Percentiles rank a stretch among this genome's conserved stretches.
Conservation (phyloP, 805 yeast genomes). For the Cephaloascus fragrans region DNA sequence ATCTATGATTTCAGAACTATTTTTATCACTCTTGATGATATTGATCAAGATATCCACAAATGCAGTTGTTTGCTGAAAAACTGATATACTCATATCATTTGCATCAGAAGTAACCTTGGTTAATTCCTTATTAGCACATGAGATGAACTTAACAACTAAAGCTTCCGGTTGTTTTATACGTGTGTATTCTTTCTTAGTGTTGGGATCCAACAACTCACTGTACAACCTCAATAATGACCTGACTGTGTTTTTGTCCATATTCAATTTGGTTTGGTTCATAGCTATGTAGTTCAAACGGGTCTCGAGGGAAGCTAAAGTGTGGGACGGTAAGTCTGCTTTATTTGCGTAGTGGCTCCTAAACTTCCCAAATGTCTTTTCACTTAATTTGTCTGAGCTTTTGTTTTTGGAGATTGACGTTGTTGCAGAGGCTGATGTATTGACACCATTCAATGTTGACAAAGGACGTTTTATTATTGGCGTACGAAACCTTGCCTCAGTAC, state of each 20-base stretch:
- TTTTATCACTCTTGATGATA: slow-evolving; percentile 25
- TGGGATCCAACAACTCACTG: slow-evolving; percentile 46
- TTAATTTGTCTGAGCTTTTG: neutral
- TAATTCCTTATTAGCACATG: slow-evolving; percentile 42
- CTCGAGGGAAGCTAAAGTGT: slow-evolving; percentile 22
- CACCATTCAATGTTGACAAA: neutral
- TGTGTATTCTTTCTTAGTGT: slow-evolving; percentile 12
- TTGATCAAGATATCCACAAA: slow-evolving; percentile 27
- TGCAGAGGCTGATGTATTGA: neutral
- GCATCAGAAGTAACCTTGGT: slow-evolving; percentile 24
- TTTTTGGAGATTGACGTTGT: slow-evolving; percentile 1
- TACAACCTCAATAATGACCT: slow-evolving; percentile 54
- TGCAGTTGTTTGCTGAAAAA: slow-evolving; percentile 23
- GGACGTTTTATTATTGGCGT: slow-evolving; percentile 11
- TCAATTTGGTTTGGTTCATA: slow-evolving; percentile 23
- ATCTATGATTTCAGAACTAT: slow-evolving; percentile 24
- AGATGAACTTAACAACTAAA: slow-evolving; percentile 41
- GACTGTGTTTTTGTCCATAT: slow-evolving; percentile 39
- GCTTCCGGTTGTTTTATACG: slow-evolving; percentile 30
- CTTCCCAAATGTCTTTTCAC: slow-evolving; percentile 5
- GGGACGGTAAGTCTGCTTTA: neutral
- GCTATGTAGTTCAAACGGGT: slow-evolving; percentile 33
- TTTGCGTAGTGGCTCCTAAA: slow-evolving; percentile 2
- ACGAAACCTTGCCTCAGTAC: slow-evolving; percentile 55
- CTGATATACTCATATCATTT: slow-evolving; percentile 19